phyloP scores from a whole-genome alignment of 2,329 filamentous ascomycete species.

The Fusarium sulawesiense region DNA sequence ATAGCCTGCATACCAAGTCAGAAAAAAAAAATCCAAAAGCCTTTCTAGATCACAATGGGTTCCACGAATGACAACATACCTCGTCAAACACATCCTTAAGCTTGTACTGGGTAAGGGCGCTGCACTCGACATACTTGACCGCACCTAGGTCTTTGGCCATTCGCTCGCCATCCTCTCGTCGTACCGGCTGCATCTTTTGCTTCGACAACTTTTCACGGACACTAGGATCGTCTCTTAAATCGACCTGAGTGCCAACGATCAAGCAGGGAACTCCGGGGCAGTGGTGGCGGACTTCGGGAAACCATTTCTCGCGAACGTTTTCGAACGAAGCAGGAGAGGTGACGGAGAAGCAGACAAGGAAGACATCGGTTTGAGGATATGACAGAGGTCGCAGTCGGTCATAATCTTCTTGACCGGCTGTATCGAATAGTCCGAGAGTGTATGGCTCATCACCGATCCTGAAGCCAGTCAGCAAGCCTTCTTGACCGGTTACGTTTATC shows the following conservation, averaged over 20 bases:
- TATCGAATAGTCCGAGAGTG: conserved; percentile 97
- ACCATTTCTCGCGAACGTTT: conserved; percentile 99
- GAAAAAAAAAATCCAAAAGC: neutral
- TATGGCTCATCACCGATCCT: conserved; percentile 99
- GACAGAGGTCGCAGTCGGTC: conserved; percentile 95
- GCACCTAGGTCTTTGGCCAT: conserved; percentile 98
- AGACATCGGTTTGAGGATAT: conserved; percentile 98
- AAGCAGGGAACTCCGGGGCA: conserved; percentile 97
- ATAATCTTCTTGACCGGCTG: conserved; percentile 99
- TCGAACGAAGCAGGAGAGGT: conserved; percentile 98
- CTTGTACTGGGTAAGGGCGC: conserved; percentile 97
- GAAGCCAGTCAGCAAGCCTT: conserved; percentile 36
- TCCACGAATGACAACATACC: conserved; percentile 64
- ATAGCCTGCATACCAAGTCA: conserved; percentile 75
- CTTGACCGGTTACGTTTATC: neutral
- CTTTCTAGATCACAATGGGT: neutral
- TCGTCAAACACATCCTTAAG: conserved; percentile 99
- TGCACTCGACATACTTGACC: conserved; percentile 99
- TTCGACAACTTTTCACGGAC: conserved; percentile 92
- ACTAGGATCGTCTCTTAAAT: conserved; percentile 88
- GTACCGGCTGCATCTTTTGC: conserved; percentile 95
- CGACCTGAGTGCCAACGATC: conserved; percentile 97
- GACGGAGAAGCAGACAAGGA: conserved; percentile 98
- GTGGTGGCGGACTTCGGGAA: conserved; percentile 98
- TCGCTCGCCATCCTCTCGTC: conserved; percentile 90